Evolutionary conservation across 139 green algal genomes (phyloP).

Genomic region (Tetraselmis striata): DNA sequence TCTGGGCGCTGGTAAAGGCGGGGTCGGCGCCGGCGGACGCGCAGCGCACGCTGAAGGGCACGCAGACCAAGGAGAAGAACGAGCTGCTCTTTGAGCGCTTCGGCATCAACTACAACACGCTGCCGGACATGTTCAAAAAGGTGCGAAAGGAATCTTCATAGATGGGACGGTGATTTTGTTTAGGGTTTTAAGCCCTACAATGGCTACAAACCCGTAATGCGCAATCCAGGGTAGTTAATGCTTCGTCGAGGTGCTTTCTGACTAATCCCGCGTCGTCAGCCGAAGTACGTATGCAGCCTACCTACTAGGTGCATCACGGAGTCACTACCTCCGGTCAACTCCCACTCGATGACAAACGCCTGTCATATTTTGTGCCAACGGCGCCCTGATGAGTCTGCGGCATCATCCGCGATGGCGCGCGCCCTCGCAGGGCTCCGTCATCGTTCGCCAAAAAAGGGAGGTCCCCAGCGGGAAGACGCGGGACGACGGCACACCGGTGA

Average conservation of each 20-base stretch:
- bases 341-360: too few relatives aligned
- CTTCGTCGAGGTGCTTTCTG: neutral
- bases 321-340: too few relatives aligned
- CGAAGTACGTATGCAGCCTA: too few relatives aligned
- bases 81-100: constrained; percentile 81
- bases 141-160: constrained; percentile 29
- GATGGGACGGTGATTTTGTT: neutral
- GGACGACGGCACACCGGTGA: constrained; percentile 45
- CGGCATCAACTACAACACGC: constrained; percentile 83
- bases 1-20: constrained; percentile 78
- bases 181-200: neutral
- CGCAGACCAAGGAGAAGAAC: constrained; percentile 77
- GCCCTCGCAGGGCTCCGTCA: constrained; percentile 46
- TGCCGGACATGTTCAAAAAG: constrained; percentile 84
- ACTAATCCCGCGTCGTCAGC: neutral
- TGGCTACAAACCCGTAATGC: neutral
- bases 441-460: constrained; percentile 30
- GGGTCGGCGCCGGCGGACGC: constrained; percentile 51
- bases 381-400: too few relatives aligned
- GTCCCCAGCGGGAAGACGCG: constrained; percentile 38
- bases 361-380: too few relatives aligned
- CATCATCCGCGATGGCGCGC: neutral
- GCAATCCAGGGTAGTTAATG: neutral
- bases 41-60: constrained; percentile 66
- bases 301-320: too few relatives aligned